These are phyloP conservation scores for Lecanicillium sp. DNA, from an alignment of 2,329 filamentous ascomycete species.

Conservation along the genomic window DNA sequence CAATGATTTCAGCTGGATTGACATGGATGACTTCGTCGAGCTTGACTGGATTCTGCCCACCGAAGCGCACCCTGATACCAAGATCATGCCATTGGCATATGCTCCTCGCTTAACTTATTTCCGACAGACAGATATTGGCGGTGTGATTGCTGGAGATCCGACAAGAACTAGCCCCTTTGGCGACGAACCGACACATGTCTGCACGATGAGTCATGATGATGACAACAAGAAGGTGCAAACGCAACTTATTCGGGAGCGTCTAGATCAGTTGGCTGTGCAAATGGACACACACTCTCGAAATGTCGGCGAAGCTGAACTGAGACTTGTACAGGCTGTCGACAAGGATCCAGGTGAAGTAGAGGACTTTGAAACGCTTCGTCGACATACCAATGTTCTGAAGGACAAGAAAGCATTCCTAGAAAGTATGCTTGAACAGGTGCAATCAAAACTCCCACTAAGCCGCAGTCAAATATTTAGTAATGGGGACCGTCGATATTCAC, in stretches of 20 bases:
- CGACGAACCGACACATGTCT: conserved; percentile 86
- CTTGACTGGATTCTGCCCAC: conserved; percentile 92
- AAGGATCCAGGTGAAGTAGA: conserved; percentile 42
- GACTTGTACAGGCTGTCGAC: conserved; percentile 40
- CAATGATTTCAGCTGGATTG: conserved; percentile 92
- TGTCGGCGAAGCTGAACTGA: conserved; percentile 70
- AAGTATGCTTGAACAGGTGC: conserved; percentile 46
- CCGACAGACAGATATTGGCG: conserved; percentile 86
- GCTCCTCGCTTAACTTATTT: conserved; percentile 97
- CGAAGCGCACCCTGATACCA: conserved; percentile 83
- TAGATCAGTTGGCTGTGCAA: conserved; percentile 71
- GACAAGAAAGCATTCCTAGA: conserved; percentile 52
- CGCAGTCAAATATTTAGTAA: conserved; percentile 17
- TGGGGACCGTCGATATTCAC: not conserved
- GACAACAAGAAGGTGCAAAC: conserved; percentile 85
- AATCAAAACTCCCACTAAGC: conserved; percentile 23
- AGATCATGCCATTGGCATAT: conserved; percentile 85
- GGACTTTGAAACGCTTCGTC: conserved; percentile 52
- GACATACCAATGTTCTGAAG: conserved; percentile 45
- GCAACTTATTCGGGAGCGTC: conserved; percentile 71
- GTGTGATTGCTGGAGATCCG: conserved; percentile 70
- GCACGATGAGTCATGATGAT: conserved; percentile 86
- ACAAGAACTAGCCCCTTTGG: conserved; percentile 84
- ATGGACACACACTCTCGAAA: conserved; percentile 65
- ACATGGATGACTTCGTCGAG: conserved; percentile 99